These are phyloP conservation scores for Podochytrium sp. DNA, from an alignment of 192 early-diverging fungal genomes.

Conservation along the genomic window DNA sequence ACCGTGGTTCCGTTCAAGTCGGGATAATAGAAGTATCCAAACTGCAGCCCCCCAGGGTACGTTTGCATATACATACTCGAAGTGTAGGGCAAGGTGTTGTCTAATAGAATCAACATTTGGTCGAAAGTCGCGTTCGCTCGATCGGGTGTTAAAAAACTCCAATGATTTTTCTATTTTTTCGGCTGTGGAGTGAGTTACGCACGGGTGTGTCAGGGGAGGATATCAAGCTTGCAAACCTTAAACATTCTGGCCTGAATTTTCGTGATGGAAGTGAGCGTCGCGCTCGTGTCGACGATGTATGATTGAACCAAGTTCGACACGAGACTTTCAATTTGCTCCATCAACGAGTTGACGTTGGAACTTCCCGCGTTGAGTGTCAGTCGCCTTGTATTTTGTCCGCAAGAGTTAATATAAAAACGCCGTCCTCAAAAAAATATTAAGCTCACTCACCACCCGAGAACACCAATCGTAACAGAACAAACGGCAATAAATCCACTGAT, in stretches of 20 bases:
- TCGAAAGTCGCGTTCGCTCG: neutral
- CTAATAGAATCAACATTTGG: neutral
- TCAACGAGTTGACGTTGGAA: too few species aligned
- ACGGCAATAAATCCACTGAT: too few species aligned
- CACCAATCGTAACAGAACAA: too few species aligned
- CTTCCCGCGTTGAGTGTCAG: too few species aligned
- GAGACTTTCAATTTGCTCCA: too few species aligned
- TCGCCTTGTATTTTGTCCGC: too few species aligned
- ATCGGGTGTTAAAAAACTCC: neutral
- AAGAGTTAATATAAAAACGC: neutral
- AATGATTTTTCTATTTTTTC: neutral
- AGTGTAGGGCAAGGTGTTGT: neutral
- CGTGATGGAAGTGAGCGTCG: neutral
- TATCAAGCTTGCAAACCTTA: neutral
- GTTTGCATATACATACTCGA: neutral
- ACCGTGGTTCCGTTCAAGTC: neutral
- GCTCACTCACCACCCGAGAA: too few species aligned
- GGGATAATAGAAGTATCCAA: neutral
- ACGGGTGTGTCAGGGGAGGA: too few species aligned
- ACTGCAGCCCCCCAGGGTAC: neutral
- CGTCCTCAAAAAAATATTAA: neutral
- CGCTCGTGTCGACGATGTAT: neutral
- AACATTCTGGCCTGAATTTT: neutral
- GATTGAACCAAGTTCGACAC: too few species aligned
- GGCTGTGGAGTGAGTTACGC: neutral